These are phyloP conservation scores for Dryadomyces quercivorus DNA, from an alignment of 2,329 filamentous ascomycete genomes.

Conservation along the genomic window DNA sequence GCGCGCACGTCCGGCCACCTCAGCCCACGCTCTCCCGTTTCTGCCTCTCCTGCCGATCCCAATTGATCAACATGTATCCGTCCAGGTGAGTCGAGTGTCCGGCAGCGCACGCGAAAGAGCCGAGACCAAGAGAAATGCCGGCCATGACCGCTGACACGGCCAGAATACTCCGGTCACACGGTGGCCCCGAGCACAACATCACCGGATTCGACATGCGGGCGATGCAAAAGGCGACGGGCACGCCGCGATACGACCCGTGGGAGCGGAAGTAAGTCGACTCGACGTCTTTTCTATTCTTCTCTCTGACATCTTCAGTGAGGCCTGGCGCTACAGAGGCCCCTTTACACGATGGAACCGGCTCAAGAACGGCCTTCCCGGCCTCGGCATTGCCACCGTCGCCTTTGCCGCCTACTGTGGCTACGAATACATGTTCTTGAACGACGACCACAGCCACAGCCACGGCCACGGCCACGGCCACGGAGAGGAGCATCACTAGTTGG, in stretches of 20 bases:
- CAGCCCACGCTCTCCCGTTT: background rate
- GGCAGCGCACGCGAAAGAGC: background rate
- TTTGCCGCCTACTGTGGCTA: conserved; percentile 84
- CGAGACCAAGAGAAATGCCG: background rate
- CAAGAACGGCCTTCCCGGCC: conserved; percentile 72
- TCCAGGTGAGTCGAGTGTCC: conserved; percentile 18
- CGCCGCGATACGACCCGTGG: conserved; percentile 54
- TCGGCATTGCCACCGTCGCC: conserved; percentile 84
- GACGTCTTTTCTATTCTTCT: background rate
- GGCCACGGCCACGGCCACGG: conserved; percentile 38
- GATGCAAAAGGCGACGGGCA: conserved; percentile 57
- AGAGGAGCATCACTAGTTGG: conserved; percentile 43
- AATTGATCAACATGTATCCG: conserved; percentile 20
- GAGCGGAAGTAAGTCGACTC: conserved; percentile 42
- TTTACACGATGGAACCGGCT: conserved; percentile 88
- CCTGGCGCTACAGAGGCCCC: conserved; percentile 84
- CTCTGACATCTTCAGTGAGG: conserved; percentile 52
- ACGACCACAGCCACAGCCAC: conserved; percentile 44
- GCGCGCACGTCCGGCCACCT: background rate
- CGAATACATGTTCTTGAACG: conserved; percentile 74
- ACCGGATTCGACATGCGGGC: conserved; percentile 86
- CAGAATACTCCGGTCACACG: conserved; percentile 39
- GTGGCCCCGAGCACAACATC: conserved; percentile 55
- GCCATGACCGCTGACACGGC: background rate
- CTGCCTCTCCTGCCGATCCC: background rate